phyloP scores from a whole-genome alignment of 176 grass and related monocot species.

The Oryza meyeriana region DNA sequence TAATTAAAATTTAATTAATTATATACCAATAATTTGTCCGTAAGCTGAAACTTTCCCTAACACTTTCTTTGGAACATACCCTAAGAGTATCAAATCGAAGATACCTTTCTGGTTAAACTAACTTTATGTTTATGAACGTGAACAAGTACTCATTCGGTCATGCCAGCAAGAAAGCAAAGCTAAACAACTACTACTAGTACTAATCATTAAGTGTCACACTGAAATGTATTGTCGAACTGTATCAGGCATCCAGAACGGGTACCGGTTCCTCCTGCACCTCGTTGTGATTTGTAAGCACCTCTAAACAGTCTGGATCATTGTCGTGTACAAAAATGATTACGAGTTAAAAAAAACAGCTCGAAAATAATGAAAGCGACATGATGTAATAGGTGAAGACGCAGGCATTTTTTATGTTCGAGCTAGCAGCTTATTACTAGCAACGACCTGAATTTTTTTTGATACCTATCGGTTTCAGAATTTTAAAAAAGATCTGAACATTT shows the following conservation, averaged over 20 bases:
- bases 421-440: background rate
- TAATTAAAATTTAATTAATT: no score
- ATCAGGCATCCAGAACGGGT: background rate
- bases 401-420: background rate
- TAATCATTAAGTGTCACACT: no score
- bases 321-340: background rate
- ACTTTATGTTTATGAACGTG: background rate
- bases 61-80: no score
- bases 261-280: background rate
- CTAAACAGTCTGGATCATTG: background rate
- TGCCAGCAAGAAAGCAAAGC: background rate
- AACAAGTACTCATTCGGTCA: background rate
- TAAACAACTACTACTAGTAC: background rate
- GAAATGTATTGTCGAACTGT: background rate
- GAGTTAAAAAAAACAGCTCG: background rate
- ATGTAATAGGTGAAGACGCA: background rate
- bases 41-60: no score
- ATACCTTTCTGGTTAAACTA: no score
- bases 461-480: background rate
- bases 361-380: background rate
- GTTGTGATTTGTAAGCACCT: background rate
- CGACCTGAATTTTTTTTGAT: background rate
- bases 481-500: background rate
- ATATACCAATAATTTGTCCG: no score
- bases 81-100: background rate